These are phyloP conservation scores for Onygenales sp. DNA, from an alignment of 2,329 filamentous ascomycete genomes.

Conservation along the genomic window DNA sequence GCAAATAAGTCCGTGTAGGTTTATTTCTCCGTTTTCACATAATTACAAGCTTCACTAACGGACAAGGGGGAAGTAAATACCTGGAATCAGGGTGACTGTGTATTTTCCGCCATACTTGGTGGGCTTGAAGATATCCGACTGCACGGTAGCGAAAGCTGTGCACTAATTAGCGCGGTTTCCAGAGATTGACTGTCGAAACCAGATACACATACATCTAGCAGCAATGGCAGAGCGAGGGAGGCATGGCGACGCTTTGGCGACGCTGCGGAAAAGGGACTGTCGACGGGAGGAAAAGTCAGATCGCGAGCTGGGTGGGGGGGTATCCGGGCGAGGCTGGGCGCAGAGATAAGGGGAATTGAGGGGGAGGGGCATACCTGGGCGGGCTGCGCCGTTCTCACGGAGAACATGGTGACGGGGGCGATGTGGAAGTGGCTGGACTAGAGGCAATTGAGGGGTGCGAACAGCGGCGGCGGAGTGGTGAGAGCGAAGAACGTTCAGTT, in stretches of 20 bases:
- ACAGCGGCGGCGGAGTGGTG: background rate
- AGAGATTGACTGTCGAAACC: background rate
- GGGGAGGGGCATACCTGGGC: conserved; percentile 26
- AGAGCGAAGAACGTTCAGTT: background rate
- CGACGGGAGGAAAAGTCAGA: conserved; percentile 33
- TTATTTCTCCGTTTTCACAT: background rate
- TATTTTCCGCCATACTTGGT: conserved; percentile 99
- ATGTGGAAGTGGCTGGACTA: background rate
- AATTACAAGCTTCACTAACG: conserved; percentile 5
- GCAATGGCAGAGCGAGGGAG: conserved; percentile 41
- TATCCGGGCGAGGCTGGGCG: conserved; percentile 8
- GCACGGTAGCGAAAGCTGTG: conserved; percentile 65
- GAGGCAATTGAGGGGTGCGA: background rate
- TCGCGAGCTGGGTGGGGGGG: conserved; percentile 29
- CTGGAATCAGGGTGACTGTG: conserved; percentile 95
- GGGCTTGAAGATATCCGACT: conserved; percentile 96
- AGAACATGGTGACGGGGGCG: conserved; percentile 28
- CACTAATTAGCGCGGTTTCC: background rate
- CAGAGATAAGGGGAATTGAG: conserved; percentile 20
- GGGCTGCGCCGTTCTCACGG: conserved; percentile 29
- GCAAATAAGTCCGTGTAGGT: background rate
- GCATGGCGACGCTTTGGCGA: conserved; percentile 38
- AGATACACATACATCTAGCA: conserved; percentile 42
- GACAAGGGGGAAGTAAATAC: conserved; percentile 37
- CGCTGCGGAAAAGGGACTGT: conserved; percentile 49